These are phyloP conservation scores for Backusella tuberculispora DNA, from an alignment of 192 early-diverging fungal genomes.

Conservation along the genomic window DNA sequence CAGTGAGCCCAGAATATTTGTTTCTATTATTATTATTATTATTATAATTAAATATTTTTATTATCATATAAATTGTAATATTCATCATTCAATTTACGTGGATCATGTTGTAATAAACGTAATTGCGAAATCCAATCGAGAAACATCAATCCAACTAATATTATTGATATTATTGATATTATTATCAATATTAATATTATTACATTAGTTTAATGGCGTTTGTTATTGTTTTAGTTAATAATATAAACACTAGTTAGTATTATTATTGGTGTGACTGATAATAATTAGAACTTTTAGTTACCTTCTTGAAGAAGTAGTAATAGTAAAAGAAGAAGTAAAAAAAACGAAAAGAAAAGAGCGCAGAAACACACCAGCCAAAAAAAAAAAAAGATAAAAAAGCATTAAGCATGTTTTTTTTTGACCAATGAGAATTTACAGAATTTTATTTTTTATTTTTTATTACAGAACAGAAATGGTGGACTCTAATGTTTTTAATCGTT, in stretches of 20 bases:
- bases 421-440: neutral
- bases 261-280: neutral
- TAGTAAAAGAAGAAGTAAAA: neutral
- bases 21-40: constrained; percentile 52
- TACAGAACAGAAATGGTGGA: neutral
- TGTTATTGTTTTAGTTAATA: too few relatives aligned
- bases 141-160: constrained; percentile 59
- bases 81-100: constrained; percentile 51
- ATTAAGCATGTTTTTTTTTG: neutral
- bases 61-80: neutral
- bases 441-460: neutral
- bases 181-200: too few relatives aligned
- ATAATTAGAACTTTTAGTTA: neutral
- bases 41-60: neutral
- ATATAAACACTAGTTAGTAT: neutral
- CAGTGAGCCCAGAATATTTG: constrained; percentile 68
- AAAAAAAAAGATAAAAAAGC: neutral
- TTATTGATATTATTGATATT: neutral
- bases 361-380: neutral
- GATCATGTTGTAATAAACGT: constrained; percentile 67
- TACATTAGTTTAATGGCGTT: too few relatives aligned
- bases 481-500: constrained; percentile 1
- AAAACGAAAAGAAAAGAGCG: neutral
- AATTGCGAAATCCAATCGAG: constrained; percentile 75
- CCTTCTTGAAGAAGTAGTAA: neutral